A percentile compares a stretch with the other conserved stretches of the same genome.
These are phyloP conservation scores for Huntiella moniliformis DNA, from an alignment of 2,329 filamentous ascomycete species.

Conservation along the genomic window DNA sequence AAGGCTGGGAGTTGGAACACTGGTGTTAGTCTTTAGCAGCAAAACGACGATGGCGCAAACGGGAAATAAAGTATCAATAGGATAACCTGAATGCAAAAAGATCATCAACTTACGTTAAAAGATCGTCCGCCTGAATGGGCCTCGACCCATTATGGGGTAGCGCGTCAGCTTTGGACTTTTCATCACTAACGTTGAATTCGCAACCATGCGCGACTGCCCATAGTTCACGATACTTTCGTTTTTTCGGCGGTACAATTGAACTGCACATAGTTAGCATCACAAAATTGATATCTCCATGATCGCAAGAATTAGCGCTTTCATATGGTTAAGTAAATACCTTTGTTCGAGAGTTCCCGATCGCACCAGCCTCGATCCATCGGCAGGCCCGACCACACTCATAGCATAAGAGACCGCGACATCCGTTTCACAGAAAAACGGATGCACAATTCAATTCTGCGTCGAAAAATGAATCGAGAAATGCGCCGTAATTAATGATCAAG, in stretches of 20 bases:
- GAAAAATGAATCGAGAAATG: conserved; percentile 9
- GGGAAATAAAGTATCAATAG: neutral
- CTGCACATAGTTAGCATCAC: conserved; percentile 30
- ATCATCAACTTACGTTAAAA: conserved; percentile 10
- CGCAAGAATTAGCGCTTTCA: conserved; percentile 31
- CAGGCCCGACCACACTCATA: conserved; percentile 52
- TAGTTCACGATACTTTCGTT: conserved; percentile 78
- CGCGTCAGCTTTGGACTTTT: conserved; percentile 10
- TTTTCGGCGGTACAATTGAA: conserved; percentile 63
- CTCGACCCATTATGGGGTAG: conserved; percentile 11
- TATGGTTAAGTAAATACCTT: conserved; percentile 30
- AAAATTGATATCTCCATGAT: conserved; percentile 27
- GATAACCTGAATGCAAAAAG: neutral
- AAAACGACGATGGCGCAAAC: neutral
- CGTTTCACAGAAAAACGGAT: conserved; percentile 47
- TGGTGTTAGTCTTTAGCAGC: neutral
- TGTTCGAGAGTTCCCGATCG: conserved; percentile 44
- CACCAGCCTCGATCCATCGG: conserved; percentile 48
- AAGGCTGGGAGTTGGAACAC: neutral
- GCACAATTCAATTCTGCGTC: conserved; percentile 15
- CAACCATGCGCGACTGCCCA: conserved; percentile 44
- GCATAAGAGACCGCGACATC: conserved; percentile 50
- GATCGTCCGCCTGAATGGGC: conserved; percentile 11
- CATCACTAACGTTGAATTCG: conserved; percentile 10
- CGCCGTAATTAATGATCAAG: conserved; percentile 9